Evolutionary conservation across 2,329 filamentous ascomycete genomes (phyloP).

Genomic region (Botrytis sinoallii): DNA sequence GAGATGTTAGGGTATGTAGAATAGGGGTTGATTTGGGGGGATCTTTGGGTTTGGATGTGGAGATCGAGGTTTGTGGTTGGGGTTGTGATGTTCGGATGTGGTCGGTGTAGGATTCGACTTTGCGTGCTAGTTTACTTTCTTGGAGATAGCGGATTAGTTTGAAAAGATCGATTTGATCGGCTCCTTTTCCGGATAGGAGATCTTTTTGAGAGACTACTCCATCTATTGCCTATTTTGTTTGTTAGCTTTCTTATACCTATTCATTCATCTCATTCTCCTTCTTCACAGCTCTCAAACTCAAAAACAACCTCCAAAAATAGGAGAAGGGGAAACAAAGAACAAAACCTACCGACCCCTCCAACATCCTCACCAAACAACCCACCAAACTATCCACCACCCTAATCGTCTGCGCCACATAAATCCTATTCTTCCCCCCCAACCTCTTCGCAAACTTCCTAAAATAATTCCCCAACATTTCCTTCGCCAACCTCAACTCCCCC

Average conservation of each 20-base stretch:
- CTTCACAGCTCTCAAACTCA: neutral
- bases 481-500: conserved; percentile 67
- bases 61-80: conserved; percentile 28
- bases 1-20: conserved; percentile 57
- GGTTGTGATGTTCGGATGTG: conserved; percentile 44
- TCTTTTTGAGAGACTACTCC: conserved; percentile 68
- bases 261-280: neutral
- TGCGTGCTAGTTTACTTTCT: conserved; percentile 88
- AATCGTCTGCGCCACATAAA: conserved; percentile 85
- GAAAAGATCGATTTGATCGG: conserved; percentile 93
- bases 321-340: too few relatives aligned
- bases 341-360: conserved; percentile 46
- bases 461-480: conserved; percentile 75
- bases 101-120: conserved; percentile 83
- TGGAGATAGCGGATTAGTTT: conserved; percentile 85
- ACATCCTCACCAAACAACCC: conserved; percentile 60
- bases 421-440: conserved; percentile 84
- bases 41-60: neutral
- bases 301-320: too few relatives aligned
- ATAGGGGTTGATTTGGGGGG: conserved; percentile 25
- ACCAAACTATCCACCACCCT: conserved; percentile 77
- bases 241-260: neutral
- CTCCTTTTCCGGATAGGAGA: conserved; percentile 77
- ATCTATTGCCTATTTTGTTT: conserved; percentile 46
- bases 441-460: conserved; percentile 84